Conservation (phyloP, 2,329 filamentous ascomycete species). For the Fonsecaea erecta region DNA sequence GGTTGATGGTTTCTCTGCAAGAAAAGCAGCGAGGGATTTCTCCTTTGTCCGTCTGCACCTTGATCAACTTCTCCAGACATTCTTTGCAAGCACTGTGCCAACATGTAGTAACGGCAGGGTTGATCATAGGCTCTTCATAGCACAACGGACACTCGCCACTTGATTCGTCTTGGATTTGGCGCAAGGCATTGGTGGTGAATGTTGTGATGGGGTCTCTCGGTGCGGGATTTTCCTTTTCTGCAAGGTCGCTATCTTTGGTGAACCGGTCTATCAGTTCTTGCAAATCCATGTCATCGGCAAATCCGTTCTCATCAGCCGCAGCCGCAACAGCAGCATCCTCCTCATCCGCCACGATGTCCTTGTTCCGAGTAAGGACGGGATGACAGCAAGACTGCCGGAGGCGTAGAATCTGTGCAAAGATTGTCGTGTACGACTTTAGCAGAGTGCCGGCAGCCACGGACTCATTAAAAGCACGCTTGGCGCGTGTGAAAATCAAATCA, state of each 20-base stretch:
- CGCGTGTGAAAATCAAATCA: constrained; percentile 82
- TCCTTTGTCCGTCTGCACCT: constrained; percentile 78
- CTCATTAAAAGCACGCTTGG: constrained; percentile 80
- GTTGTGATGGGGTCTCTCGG: constrained; percentile 65
- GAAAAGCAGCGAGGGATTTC: constrained; percentile 84
- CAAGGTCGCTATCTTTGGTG: constrained; percentile 67
- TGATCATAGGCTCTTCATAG: constrained; percentile 91
- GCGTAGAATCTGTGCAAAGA: constrained; percentile 93
- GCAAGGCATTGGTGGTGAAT: constrained; percentile 85
- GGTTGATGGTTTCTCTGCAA: constrained; percentile 81
- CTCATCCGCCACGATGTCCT: constrained; percentile 82
- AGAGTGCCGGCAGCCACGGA: constrained; percentile 92
- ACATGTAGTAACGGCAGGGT: constrained; percentile 92
- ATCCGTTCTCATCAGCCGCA: constrained; percentile 76
- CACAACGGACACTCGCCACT: constrained; percentile 93
- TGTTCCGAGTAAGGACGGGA: constrained; percentile 84
- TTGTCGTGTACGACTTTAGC: constrained; percentile 93
- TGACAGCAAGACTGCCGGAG: constrained; percentile 94
- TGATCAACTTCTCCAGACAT: constrained; percentile 87
- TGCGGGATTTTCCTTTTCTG: constrained; percentile 55
- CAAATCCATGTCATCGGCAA: constrained; percentile 96
- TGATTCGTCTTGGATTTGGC: constrained; percentile 88
- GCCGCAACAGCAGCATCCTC: constrained; percentile 69
- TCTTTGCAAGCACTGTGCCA: constrained; percentile 98
- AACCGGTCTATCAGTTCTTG: constrained; percentile 84